phyloP scores from a whole-genome alignment of 108 stramenopile genomes.

The Cyclotella sp. region DNA sequence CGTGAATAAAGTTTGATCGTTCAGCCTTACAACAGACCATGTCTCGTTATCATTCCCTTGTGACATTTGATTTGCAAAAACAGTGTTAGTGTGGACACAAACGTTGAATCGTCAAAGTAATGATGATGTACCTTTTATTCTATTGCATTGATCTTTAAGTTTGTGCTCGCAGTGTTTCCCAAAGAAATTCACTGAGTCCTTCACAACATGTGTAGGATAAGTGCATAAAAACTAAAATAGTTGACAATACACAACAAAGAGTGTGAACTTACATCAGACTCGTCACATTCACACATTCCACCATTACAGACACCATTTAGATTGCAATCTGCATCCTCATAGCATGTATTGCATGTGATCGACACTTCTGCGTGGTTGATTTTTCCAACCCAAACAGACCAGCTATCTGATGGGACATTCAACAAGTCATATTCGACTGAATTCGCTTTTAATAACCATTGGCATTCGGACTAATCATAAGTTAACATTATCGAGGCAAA shows the following conservation, averaged over 20 bases:
- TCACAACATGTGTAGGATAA: too few relatives aligned
- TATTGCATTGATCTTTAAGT: too few relatives aligned
- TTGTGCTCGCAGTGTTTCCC: too few relatives aligned
- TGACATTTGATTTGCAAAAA: too few relatives aligned
- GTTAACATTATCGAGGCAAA: background rate
- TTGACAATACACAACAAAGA: background rate
- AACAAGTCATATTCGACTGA: constrained; percentile 1
- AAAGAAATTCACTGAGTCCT: too few relatives aligned
- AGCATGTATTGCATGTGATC: background rate
- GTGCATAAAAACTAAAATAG: too few relatives aligned
- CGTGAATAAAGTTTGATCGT: too few relatives aligned
- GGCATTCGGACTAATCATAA: background rate
- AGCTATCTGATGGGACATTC: background rate
- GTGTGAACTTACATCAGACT: background rate
- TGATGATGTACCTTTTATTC: too few relatives aligned
- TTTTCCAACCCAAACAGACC: background rate
- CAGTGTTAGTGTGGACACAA: too few relatives aligned
- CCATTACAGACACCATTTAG: background rate
- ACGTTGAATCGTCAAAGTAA: too few relatives aligned
- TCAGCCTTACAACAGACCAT: too few relatives aligned
- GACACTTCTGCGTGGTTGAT: background rate
- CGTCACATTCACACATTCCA: constrained; percentile 1
- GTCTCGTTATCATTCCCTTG: too few relatives aligned
- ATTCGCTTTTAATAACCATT: background rate
- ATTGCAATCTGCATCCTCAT: background rate